These are phyloP conservation scores for Serpula lacrymans DNA, from an alignment of 768 basidiomycete genomes.

Conservation along the genomic window DNA sequence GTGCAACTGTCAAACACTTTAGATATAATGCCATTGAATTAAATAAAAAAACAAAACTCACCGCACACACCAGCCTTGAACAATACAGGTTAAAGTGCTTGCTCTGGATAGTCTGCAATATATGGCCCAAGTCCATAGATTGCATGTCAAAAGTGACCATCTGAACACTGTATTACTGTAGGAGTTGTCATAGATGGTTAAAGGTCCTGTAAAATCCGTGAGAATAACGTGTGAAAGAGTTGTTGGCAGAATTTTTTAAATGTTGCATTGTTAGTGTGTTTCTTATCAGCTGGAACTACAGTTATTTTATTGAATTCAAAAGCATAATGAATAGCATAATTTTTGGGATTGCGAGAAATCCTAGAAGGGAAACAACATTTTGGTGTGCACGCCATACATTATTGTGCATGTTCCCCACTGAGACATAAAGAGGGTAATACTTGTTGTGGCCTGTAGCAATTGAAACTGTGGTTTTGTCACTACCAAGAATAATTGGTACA, in stretches of 20 bases:
- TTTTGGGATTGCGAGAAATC: conserved; percentile 16
- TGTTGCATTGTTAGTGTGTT: conserved; percentile 7
- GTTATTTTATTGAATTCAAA: not conserved
- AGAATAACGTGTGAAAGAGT: too few relatives aligned
- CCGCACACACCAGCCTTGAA: conserved; percentile 23
- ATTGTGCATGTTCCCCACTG: conserved; percentile 9
- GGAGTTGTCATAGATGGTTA: conserved; percentile 14
- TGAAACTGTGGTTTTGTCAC: conserved; percentile 15
- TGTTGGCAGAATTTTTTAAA: conserved; percentile 26
- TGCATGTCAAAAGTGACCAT: conserved; percentile 29
- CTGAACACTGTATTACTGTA: conserved; percentile 24
- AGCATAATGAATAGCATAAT: not conserved
- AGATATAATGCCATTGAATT: not conserved
- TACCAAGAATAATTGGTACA: conserved; percentile 11
- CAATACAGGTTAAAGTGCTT: conserved; percentile 24
- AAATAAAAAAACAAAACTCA: conserved; percentile 2
- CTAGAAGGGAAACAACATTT: conserved; percentile 11
- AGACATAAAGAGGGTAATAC: not conserved
- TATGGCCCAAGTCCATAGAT: conserved; percentile 31
- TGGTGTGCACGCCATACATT: conserved; percentile 12
- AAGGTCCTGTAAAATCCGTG: conserved; percentile 15
- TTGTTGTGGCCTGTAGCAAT: not conserved
- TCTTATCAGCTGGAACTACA: conserved; percentile 3
- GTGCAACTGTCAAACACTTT: conserved; percentile 17
- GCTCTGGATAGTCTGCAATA: conserved; percentile 38